Conservation (phyloP, 129 eudicot species). For the Artemisia annua region DNA sequence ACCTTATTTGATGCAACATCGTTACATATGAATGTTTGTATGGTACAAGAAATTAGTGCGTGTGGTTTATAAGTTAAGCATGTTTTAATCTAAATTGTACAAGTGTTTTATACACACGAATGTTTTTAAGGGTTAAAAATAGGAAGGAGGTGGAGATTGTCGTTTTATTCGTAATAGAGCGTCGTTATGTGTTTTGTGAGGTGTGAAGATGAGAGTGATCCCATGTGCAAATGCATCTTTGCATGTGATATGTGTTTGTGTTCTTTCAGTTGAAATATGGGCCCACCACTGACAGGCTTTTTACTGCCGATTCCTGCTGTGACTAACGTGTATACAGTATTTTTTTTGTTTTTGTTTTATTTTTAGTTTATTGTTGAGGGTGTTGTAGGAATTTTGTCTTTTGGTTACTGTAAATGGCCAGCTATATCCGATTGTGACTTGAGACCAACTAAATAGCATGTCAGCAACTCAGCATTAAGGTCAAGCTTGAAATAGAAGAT, state of each 20-base stretch:
- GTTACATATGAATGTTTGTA: neutral
- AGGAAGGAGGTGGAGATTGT: conserved; percentile 29
- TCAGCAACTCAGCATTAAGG: too few relatives aligned
- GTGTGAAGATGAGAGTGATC: neutral
- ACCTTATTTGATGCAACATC: neutral
- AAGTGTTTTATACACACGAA: neutral
- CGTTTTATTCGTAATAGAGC: conserved; percentile 17
- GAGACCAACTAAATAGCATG: too few relatives aligned
- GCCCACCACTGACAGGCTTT: conserved; percentile 13
- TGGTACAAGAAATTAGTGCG: neutral
- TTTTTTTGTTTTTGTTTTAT: neutral
- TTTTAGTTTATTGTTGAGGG: neutral
- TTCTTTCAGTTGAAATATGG: conserved; percentile 21
- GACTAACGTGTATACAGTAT: neutral
- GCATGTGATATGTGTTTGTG: conserved; percentile 23
- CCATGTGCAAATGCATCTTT: conserved; percentile 40
- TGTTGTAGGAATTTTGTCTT: conserved; percentile 1
- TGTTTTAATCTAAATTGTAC: neutral
- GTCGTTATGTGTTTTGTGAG: conserved; percentile 30
- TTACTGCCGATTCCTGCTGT: conserved; percentile 6
- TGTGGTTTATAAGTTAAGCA: neutral
- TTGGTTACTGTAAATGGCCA: conserved; percentile 16
- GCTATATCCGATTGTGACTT: too few relatives aligned
- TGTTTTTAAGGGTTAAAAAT: neutral
- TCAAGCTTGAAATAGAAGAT: too few relatives aligned